A percentile compares a stretch with the other conserved stretches of the same genome.
Evolutionary conservation across 805 yeast genomes (phyloP).

Genomic region (Saturnispora serradocipensis): DNA sequence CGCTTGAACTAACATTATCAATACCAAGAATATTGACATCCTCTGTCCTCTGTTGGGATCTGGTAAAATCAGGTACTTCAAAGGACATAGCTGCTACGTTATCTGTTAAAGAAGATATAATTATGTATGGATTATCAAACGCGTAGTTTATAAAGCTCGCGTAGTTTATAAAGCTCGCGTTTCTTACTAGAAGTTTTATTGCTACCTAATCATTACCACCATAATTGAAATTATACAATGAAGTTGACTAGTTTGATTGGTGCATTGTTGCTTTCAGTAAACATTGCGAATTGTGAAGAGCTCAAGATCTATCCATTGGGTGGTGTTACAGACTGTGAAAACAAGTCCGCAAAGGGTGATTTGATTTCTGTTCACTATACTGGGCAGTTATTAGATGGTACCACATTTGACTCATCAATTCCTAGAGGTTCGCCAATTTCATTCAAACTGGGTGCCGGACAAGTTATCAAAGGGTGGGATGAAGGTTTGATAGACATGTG

Average conservation of each 20-base stretch:
- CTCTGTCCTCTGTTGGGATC: not conserved
- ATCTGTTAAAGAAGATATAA: not conserved
- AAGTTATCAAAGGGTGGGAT: constrained; percentile 88
- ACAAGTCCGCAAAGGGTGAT: constrained; percentile 59
- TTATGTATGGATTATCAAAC: not conserved
- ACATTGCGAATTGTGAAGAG: not conserved
- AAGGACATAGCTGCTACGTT: not conserved
- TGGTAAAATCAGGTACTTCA: not conserved
- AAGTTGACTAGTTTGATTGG: not conserved
- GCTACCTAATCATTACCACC: not conserved
- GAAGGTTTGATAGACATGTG: constrained; percentile 78
- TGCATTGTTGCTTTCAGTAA: not conserved
- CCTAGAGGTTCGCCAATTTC: constrained; percentile 56
- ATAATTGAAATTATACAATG: not conserved
- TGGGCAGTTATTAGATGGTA: constrained; percentile 60
- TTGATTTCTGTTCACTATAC: constrained; percentile 66
- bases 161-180: not conserved
- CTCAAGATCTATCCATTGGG: constrained; percentile 29
- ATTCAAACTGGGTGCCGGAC: constrained; percentile 69
- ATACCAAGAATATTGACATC: constrained; percentile 25
- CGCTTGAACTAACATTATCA: not conserved
- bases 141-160: not conserved
- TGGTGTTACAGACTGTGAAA: constrained; percentile 46
- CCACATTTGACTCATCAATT: constrained; percentile 67
- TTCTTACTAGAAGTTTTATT: not conserved